These are phyloP conservation scores for Hygrocybe punicea DNA, from an alignment of 768 basidiomycete species.

Conservation along the genomic window DNA sequence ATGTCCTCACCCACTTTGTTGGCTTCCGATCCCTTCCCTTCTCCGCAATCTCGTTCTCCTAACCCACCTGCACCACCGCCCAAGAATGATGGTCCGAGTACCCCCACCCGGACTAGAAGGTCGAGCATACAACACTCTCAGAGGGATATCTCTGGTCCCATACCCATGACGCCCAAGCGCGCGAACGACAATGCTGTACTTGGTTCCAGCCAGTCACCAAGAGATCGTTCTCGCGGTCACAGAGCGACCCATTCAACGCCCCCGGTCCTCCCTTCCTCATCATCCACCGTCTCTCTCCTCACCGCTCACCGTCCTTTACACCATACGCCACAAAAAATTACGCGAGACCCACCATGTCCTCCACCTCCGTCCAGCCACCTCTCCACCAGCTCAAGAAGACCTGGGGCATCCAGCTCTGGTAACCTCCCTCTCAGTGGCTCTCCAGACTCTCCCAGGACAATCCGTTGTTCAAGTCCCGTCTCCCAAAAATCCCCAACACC, in stretches of 20 bases:
- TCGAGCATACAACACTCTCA: slow-evolving; percentile 35
- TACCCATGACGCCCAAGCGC: slow-evolving; percentile 11
- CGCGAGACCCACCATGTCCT: slow-evolving; percentile 41
- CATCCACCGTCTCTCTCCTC: slow-evolving; percentile 22
- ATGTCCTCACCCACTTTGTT: slow-evolving; percentile 72
- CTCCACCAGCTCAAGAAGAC: slow-evolving; percentile 33
- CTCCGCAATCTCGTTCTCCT: slow-evolving; percentile 49
- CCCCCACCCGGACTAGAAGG: slow-evolving; percentile 45
- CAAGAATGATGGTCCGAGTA: slow-evolving; percentile 42
- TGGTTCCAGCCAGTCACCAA: slow-evolving; percentile 11
- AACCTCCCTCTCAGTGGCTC: slow-evolving; percentile 41
- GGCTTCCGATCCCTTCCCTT: slow-evolving; percentile 53
- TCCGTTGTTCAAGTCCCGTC: slow-evolving; percentile 34
- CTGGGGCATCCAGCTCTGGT: slow-evolving; percentile 36
- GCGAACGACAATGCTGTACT: slow-evolving; percentile 13
- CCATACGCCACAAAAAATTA: slow-evolving; percentile 33
- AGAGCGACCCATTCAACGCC: slow-evolving; percentile 33
- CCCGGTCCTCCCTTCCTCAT: slow-evolving; percentile 26
- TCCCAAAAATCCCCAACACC: slow-evolving; percentile 43
- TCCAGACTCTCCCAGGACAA: slow-evolving; percentile 16
- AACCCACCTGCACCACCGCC: slow-evolving; percentile 48
- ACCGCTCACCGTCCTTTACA: slow-evolving; percentile 14
- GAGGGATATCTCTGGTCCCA: slow-evolving; percentile 41
- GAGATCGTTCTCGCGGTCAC: slow-evolving; percentile 21
- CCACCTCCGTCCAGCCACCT: slow-evolving; percentile 40